Percentiles rank a stretch among this genome's conserved stretches.
Conservation (phyloP, 805 yeast genomes). For the Kazachstania africana region DNA sequence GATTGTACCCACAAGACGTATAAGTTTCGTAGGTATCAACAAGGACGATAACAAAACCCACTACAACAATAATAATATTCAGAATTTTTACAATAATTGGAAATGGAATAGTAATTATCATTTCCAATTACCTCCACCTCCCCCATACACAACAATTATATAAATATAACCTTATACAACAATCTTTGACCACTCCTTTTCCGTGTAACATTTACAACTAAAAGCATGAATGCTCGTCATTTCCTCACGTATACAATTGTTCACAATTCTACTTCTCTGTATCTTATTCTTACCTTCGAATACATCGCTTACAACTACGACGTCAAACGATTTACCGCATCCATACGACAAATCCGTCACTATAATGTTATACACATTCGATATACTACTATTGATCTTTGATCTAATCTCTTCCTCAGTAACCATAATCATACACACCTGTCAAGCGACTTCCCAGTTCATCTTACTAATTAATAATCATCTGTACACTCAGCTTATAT, state of each 20-base stretch:
- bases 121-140: slow-evolving; percentile 9
- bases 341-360: slow-evolving; percentile 56
- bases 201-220: slow-evolving; percentile 82
- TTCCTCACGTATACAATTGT: slow-evolving; percentile 68
- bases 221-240: slow-evolving; percentile 87
- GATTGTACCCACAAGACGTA: neutral
- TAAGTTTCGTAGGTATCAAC: slow-evolving; percentile 3
- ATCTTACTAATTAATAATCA: no score
- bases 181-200: slow-evolving; percentile 65
- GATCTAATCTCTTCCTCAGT: slow-evolving; percentile 17
- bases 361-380: slow-evolving; percentile 23
- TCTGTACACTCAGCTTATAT: no score
- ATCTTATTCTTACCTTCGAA: slow-evolving; percentile 78
- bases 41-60: neutral
- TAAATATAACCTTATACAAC: slow-evolving; percentile 7
- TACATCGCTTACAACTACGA: slow-evolving; percentile 59
- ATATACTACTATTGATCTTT: slow-evolving; percentile 16
- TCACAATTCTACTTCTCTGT: slow-evolving; percentile 79
- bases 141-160: slow-evolving; percentile 8
- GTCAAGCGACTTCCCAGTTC: neutral
- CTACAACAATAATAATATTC: neutral
- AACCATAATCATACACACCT: slow-evolving; percentile 3
- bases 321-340: slow-evolving; percentile 97
- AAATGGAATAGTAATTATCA: slow-evolving; percentile 22
- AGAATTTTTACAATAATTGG: slow-evolving; percentile 3